A percentile compares a stretch with the other conserved stretches of the same genome.
Evolutionary conservation across 257 asterid genomes (phyloP).

Genomic region (Rauvolfia tetraphylla): DNA sequence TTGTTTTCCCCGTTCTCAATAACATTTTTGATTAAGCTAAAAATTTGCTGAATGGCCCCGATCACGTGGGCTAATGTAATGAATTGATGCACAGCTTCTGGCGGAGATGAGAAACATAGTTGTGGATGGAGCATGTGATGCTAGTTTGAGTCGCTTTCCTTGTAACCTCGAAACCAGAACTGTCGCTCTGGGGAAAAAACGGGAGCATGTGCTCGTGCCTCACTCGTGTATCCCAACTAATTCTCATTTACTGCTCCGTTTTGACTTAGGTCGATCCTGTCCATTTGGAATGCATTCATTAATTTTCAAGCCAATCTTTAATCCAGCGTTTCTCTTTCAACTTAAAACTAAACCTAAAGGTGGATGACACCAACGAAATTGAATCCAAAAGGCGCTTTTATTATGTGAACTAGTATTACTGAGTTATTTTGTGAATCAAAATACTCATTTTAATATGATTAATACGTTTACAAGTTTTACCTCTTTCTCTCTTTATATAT

Average conservation of each 20-base stretch:
- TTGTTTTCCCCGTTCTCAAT: too few species aligned
- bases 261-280: not conserved
- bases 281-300: not conserved
- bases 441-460: too few species aligned
- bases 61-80: too few species aligned
- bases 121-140: constrained; percentile 8
- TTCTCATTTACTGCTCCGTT: not conserved
- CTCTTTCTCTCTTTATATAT: too few species aligned
- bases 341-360: too few species aligned
- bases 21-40: too few species aligned
- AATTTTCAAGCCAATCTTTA: not conserved
- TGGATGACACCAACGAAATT: not conserved
- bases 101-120: not conserved
- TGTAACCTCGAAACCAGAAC: constrained; percentile 9
- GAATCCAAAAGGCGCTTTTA: too few species aligned
- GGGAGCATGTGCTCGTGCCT: not conserved
- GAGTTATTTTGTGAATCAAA: too few species aligned
- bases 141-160: constrained; percentile 9
- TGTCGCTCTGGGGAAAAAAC: not conserved
- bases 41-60: too few species aligned
- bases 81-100: not conserved
- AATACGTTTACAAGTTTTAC: too few species aligned
- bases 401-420: too few species aligned
- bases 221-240: not conserved
- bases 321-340: too few species aligned